phyloP scores from a whole-genome alignment of 1,139 yeast genomes.

The Petasospora rhodanensis region DNA sequence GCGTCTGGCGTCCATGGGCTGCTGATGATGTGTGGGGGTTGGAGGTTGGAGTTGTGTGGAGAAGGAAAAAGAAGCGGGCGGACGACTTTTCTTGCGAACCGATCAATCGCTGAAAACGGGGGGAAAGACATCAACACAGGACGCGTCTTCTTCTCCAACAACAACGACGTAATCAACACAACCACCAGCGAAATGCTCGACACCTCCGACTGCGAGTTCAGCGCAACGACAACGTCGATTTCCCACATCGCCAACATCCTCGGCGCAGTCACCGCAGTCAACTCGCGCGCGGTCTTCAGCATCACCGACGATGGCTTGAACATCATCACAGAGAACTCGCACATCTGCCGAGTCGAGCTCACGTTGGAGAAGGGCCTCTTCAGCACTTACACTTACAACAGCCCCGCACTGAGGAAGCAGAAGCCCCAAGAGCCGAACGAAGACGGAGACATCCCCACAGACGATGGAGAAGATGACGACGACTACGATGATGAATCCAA shows the following conservation, averaged over 20 bases:
- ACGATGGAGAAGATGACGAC: constrained; percentile 12
- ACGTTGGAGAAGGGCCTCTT: constrained; percentile 28
- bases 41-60: neutral
- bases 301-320: constrained; percentile 35
- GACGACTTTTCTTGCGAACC: too few species aligned
- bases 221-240: constrained; percentile 23
- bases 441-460: neutral
- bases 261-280: constrained; percentile 17
- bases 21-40: neutral
- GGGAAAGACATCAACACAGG: too few species aligned
- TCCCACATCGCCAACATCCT: constrained; percentile 23
- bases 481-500: constrained; percentile 20
- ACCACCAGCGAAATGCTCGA: constrained; percentile 1
- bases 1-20: constrained; percentile 2
- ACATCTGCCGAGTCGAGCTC: constrained; percentile 26
- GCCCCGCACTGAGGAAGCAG: neutral
- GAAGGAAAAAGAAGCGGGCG: neutral
- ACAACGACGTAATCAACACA: neutral
- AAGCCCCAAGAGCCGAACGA: too few species aligned
- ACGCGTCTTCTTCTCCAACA: too few species aligned
- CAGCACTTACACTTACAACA: constrained; percentile 21
- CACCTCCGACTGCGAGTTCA: constrained; percentile 12
- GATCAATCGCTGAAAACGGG: too few species aligned
- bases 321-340: constrained; percentile 33
- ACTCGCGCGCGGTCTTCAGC: constrained; percentile 24